phyloP scores from a whole-genome alignment of 129 eudicot genomes.

The sunflower (Helianthus annuus) region HanXRQr2.0-SUNRISE NC_035436.2:61269907-61270406 shows the following conservation, averaged over 20 bases:
- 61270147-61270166: too few species aligned
- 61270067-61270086: too few species aligned
- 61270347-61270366: neutral
- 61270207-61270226: neutral
- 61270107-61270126: too few species aligned
- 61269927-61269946: too few species aligned
- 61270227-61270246: neutral
- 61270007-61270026: neutral
- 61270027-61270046: neutral
- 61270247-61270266: neutral
- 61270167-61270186: too few species aligned
- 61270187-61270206: neutral
- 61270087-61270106: neutral
- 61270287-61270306: neutral
- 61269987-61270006: neutral
- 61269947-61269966: neutral
- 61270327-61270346: neutral
- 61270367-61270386: neutral
- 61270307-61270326: neutral
- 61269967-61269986: neutral
- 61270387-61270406: neutral
- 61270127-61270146: too few species aligned
- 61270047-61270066: neutral
- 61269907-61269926: too few species aligned
- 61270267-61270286: neutral